A percentile compares a stretch with the other conserved stretches of the same genome.
phyloP scores from a whole-genome alignment of 1,139 yeast genomes.

The Diutina rugosa region DNA sequence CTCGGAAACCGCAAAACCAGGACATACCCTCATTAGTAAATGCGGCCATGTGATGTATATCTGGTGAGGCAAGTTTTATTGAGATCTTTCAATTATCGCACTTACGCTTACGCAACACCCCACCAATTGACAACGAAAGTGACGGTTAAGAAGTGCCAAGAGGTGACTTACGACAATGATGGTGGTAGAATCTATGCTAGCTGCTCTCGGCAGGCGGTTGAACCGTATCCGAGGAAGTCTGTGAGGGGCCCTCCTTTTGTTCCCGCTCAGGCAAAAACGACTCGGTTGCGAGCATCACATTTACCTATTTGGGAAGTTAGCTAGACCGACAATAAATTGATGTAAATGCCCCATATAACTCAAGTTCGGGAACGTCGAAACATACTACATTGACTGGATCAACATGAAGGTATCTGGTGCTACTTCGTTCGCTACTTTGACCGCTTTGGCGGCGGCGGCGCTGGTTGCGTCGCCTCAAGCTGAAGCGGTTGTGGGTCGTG shows the following conservation, averaged over 20 bases:
- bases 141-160: background rate
- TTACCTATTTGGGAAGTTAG: background rate
- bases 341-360: background rate
- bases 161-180: background rate
- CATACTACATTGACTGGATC: background rate
- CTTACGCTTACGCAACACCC: background rate
- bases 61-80: background rate
- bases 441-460: background rate
- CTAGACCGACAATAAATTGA: background rate
- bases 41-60: background rate
- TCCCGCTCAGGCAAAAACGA: background rate
- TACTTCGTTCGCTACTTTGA: background rate
- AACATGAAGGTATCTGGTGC: background rate
- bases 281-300: background rate
- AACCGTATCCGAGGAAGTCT: background rate
- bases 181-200: background rate
- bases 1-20: background rate
- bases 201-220: background rate
- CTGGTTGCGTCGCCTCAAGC: background rate
- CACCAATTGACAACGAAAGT: background rate
- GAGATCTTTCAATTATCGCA: background rate
- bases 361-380: background rate
- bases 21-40: background rate
- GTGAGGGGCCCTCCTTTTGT: background rate
- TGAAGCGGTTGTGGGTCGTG: background rate